Evolutionary conservation across 169 alveolate species (phyloP), one percentile per base, ranked within the genome.

Genomic region (Babesia gibsoni): DNA sequence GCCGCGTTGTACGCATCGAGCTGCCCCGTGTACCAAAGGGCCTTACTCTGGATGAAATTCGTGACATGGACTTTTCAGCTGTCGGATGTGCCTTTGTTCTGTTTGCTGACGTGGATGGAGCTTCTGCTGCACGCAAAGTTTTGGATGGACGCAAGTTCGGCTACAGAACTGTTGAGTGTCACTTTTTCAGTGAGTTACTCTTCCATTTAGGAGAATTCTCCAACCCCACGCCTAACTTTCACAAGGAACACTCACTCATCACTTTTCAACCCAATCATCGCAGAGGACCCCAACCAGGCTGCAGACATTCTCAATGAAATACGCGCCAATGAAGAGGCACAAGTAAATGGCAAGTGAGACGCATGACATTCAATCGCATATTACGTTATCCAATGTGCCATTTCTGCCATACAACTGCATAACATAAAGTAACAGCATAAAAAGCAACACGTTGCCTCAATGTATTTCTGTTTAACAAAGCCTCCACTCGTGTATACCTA

Each of bases 11-110:
- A 32, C 82, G 89, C 53, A 86, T 92, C 41, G 93, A 92, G 70
- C 67, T 92, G 29, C 96, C 96, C n/a, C 66, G 94, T 67, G 92
- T 84, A 30, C 89, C 84, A 33, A 58, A 63, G 64, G 86, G 86
- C 37, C 42, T 67, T 18, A 66, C 81, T 5, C 56, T 63, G 48
- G 86, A 77, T 23, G 86, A 77, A 37, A 67, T 77, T 27, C 33
- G 82, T 33, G 7, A 84, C 73, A 67, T 84, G 37, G 70, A 82
- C 35, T 58, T 56, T 10, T 66, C 89, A 7, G 39, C 81, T 27
- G 86, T 88, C 22, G 93, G 92, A 16, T 82, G 72, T 42, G 93
- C 91, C 2, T 88, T 79, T 57, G 92, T 88, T 48, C 86, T 83
- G n/a, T 88, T 84, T 66, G 41, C 78, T 1, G 75, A 81, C 32